Evolutionary conservation across 495 filamentous ascomycete species (phyloP).

Genomic region (Neurospora sp.): DNA sequence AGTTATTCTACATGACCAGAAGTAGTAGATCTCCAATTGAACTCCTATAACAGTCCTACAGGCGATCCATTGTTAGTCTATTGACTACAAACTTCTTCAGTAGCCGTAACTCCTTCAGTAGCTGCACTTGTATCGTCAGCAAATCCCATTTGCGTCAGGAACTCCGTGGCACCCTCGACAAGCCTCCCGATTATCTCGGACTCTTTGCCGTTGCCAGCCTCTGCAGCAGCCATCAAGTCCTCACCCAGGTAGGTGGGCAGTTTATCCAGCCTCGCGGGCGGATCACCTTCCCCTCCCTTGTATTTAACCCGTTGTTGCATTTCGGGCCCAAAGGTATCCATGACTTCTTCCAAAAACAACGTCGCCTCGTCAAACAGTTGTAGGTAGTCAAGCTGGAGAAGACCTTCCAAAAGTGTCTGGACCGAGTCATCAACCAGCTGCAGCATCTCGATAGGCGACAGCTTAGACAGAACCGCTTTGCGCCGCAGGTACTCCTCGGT

Average conservation of each 20-base stretch:
- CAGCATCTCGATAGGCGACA: constrained; percentile 14
- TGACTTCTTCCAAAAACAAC: constrained; percentile 1
- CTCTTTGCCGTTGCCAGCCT: not conserved
- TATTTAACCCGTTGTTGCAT: not conserved
- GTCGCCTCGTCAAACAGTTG: constrained; percentile 8
- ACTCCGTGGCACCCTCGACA: not conserved
- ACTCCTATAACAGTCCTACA: not conserved
- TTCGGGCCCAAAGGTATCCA: not conserved
- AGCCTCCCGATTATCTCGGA: not conserved
- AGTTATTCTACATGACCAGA: too few relatives aligned
- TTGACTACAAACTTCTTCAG: not conserved
- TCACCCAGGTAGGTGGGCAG: not conserved
- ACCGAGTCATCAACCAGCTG: constrained; percentile 13
- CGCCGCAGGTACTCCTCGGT: not conserved
- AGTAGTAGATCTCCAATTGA: too few relatives aligned
- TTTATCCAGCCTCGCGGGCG: not conserved
- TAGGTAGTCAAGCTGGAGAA: constrained; percentile 17
- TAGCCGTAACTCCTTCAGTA: not conserved
- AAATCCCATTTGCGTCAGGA: not conserved
- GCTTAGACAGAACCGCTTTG: not conserved
- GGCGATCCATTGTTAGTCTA: not conserved
- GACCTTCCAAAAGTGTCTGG: constrained; percentile 12
- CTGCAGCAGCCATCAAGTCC: not conserved
- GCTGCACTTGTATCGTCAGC: not conserved
- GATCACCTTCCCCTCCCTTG: not conserved